phyloP scores from a whole-genome alignment of 495 filamentous ascomycete species.

The Neurospora sp. region DNA sequence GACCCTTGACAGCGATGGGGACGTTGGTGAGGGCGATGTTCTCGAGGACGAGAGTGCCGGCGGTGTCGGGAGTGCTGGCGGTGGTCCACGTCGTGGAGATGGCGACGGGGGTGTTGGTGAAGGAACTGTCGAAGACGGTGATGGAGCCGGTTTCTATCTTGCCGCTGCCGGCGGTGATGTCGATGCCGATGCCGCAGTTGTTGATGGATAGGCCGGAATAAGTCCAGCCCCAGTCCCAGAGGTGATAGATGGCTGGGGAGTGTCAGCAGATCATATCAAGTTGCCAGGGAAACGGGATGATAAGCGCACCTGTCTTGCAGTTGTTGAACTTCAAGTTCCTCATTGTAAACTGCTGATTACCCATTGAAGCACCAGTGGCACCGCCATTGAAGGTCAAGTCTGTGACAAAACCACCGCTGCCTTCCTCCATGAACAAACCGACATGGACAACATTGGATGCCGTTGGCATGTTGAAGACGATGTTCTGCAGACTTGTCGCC shows the following conservation, averaged over 20 bases:
- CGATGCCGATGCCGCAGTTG: constrained; percentile 52
- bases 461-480: constrained; percentile 60
- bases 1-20: constrained; percentile 47
- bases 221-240: constrained; percentile 48
- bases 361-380: constrained; percentile 50
- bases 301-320: constrained; percentile 40
- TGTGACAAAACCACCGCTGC: constrained; percentile 56
- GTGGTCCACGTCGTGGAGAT: constrained; percentile 55
- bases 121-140: constrained; percentile 59
- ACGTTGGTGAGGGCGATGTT: constrained; percentile 58
- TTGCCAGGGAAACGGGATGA: constrained; percentile 33
- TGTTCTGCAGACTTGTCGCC: constrained; percentile 68
- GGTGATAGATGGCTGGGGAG: constrained; percentile 40
- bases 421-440: constrained; percentile 67
- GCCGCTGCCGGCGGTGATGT: constrained; percentile 44
- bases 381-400: constrained; percentile 63
- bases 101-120: constrained; percentile 59
- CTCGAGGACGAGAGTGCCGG: constrained; percentile 47
- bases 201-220: constrained; percentile 49
- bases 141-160: constrained; percentile 62
- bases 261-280: constrained; percentile 27
- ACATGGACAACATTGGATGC: constrained; percentile 51
- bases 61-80: constrained; percentile 37
- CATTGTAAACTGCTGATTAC: constrained; percentile 78
- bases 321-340: constrained; percentile 58